Base-by-base conservation (phyloP, 1,284 basidiomycete species). In the Austroboletus niveus region DNA sequence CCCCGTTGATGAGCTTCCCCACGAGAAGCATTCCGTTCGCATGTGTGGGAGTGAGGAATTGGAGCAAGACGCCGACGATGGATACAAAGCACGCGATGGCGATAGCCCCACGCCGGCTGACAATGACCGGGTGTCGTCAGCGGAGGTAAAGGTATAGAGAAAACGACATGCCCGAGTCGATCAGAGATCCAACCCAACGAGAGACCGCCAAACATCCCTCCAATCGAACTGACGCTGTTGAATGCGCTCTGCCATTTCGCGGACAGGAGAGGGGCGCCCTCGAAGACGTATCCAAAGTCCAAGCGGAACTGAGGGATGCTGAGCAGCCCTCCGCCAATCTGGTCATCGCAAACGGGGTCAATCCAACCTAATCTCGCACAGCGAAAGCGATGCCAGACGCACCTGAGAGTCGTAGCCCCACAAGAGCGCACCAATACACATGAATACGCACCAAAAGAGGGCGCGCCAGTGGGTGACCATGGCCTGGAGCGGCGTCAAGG, bases 161-260 rank as follows among this genome's bases (percentile, higher is more conserved):
- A 20, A 27, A 5, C 20, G 0, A 30, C 59, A 2, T 14, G 55
- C 66, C 66, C 63, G 7, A 66, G 20, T 5, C 29, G 49, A 9
- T 65, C 66, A 8, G 61, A 54, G 12, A 69, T 51, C 55, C 55
- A 64, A n/a, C 64, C 66, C 32, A 65, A 43, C 8, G 53, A 58
- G 22, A 64, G 57, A 17, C 63, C 55, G 1, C 64, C 66, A 49
- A 58, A 58, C 61, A 66, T 65, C 10, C 59, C 61, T 7, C 63
- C 61, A 24, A 65, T 60, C 0, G 56, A 57, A 32, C 61, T 64
- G 40, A 58, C 52, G 10, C 61, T 58, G 29, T 64, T 66, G 46
- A 65, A 65, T 1, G 65, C 63, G 9, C 63, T 66, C 39, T 69
- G 66, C 66, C 63, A 66, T 30, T 54, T 61, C 1, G 63, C 64